Evolutionary conservation across 2,329 filamentous ascomycete species (phyloP).

Genomic region (Aspergillus floridensis): DNA sequence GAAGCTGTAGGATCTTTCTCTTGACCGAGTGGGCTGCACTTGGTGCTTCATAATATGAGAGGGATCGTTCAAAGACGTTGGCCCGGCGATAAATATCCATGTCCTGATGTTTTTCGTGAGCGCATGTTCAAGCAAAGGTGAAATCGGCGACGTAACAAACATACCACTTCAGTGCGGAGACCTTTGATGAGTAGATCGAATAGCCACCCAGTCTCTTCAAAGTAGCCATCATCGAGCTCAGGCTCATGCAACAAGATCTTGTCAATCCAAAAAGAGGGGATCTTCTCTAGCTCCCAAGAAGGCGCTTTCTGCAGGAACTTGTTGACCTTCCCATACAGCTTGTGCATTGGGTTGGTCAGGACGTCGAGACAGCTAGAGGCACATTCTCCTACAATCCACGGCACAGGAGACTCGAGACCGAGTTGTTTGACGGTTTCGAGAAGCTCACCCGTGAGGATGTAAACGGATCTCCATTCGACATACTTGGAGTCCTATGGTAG

Average conservation of each 20-base stretch:
- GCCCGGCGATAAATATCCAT: slow-evolving; percentile 53
- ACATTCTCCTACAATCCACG: slow-evolving; percentile 74
- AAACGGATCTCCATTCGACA: slow-evolving; percentile 73
- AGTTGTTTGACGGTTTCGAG: slow-evolving; percentile 66
- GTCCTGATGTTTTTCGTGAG: slow-evolving; percentile 33
- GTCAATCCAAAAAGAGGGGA: slow-evolving; percentile 61
- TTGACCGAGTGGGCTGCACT: slow-evolving; percentile 60
- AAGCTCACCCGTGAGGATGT: slow-evolving; percentile 75
- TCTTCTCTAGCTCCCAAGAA: slow-evolving; percentile 62
- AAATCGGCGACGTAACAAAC: slow-evolving; percentile 13
- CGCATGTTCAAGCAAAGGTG: not conserved
- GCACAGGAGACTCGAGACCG: slow-evolving; percentile 59
- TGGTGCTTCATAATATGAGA: slow-evolving; percentile 67
- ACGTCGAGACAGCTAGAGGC: slow-evolving; percentile 68
- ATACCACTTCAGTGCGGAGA: slow-evolving; percentile 55
- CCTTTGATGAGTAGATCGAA: slow-evolving; percentile 68
- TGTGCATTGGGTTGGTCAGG: slow-evolving; percentile 72
- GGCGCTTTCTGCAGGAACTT: slow-evolving; percentile 76
- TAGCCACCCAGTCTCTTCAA: slow-evolving; percentile 72
- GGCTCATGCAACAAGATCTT: slow-evolving; percentile 73
- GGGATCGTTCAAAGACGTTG: slow-evolving; percentile 70
- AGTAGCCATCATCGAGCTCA: slow-evolving; percentile 68
- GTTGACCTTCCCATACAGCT: slow-evolving; percentile 83
- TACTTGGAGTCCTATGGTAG: slow-evolving; percentile 61
- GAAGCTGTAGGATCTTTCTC: slow-evolving; percentile 59